phyloP scores from a whole-genome alignment of 2,329 filamentous ascomycete genomes.

The Ophiostoma novo-ulmi region DNA sequence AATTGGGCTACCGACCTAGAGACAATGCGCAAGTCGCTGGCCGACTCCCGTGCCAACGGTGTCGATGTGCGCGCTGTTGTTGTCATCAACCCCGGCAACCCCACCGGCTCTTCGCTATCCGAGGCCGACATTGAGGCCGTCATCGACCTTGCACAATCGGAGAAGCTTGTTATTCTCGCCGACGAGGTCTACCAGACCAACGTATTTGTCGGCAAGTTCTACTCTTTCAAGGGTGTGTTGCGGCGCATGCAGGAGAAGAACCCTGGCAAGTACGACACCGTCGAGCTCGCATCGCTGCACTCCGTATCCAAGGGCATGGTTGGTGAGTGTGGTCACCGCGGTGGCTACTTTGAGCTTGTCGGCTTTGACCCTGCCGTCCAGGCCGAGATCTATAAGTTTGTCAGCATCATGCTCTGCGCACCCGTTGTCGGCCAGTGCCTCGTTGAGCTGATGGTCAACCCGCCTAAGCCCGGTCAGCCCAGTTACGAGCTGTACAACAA shows the following conservation, averaged over 20 bases:
- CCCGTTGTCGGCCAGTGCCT: conserved; percentile 95
- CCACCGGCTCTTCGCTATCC: conserved; percentile 81
- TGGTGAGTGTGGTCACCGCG: conserved; percentile 94
- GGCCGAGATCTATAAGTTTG: conserved; percentile 96
- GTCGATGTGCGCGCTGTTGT: conserved; percentile 88
- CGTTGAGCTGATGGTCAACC: conserved; percentile 97
- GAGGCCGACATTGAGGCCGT: conserved; percentile 75
- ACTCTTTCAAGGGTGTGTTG: conserved; percentile 89
- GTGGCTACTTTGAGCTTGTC: conserved; percentile 94
- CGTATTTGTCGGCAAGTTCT: conserved; percentile 89
- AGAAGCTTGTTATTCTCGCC: conserved; percentile 83
- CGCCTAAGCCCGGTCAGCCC: conserved; percentile 74
- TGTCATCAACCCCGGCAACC: conserved; percentile 98
- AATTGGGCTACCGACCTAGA: conserved; percentile 83
- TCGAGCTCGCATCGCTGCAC: conserved; percentile 90
- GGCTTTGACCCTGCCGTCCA: conserved; percentile 82
- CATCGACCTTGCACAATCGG: conserved; percentile 78
- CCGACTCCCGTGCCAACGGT: conserved; percentile 68
- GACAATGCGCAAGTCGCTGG: conserved; percentile 68
- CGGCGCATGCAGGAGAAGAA: conserved; percentile 71
- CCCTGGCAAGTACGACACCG: conserved; percentile 70
- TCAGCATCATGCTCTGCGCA: conserved; percentile 93
- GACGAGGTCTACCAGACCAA: conserved; percentile 99
- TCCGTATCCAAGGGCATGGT: conserved; percentile 98
- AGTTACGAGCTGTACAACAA: conserved; percentile 76